These are phyloP conservation scores for Cruciata laevipes DNA, from an alignment of 257 asterid species.

Conservation along the genomic window DNA sequence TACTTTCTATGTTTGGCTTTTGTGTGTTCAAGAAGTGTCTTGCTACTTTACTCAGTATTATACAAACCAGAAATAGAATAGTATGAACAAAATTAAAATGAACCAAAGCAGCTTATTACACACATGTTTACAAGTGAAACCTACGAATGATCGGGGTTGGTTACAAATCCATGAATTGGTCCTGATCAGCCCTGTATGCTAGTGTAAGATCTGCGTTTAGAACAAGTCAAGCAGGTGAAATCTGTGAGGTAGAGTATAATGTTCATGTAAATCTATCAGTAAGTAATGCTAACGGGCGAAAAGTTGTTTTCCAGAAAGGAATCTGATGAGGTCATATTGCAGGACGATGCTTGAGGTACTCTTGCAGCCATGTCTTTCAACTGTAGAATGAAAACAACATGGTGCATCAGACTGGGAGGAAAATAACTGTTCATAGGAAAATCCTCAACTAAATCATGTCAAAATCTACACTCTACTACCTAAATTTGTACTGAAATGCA, in stretches of 20 bases:
- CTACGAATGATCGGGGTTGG: neutral
- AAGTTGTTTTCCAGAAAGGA: slow-evolving; percentile 32
- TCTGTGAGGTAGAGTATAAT: neutral
- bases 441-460: neutral
- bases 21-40: too few relatives aligned
- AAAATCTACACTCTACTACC: neutral
- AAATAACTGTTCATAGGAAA: neutral
- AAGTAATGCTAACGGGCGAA: slow-evolving; percentile 32
- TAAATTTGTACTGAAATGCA: neutral
- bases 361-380: slow-evolving; percentile 46
- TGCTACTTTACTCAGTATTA: too few relatives aligned
- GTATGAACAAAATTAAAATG: too few relatives aligned
- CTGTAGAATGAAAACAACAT: slow-evolving; percentile 24
- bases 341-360: slow-evolving; percentile 33
- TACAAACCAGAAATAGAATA: neutral
- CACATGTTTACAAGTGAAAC: neutral
- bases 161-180: too few relatives aligned
- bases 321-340: slow-evolving; percentile 34
- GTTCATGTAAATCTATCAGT: slow-evolving; percentile 15
- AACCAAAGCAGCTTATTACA: too few relatives aligned
- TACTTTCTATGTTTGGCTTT: too few relatives aligned
- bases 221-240: neutral
- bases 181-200: neutral
- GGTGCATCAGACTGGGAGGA: neutral
- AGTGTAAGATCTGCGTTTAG: neutral